Conservation (phyloP, 208 protist species). For the Trypanosoma scelopori region DNA sequence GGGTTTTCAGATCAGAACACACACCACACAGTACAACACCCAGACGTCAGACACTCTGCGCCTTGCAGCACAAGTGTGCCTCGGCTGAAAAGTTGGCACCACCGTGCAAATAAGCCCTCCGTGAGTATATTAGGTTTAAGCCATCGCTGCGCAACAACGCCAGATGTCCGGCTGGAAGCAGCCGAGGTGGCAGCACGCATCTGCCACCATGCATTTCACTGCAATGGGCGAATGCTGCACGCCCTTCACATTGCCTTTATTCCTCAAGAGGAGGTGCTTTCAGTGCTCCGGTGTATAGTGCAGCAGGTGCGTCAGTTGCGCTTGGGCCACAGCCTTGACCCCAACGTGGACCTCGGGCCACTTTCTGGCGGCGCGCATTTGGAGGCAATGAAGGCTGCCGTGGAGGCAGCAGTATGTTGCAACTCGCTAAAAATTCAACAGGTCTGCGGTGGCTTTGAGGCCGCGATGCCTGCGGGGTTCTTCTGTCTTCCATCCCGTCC, state of each 20-base stretch:
- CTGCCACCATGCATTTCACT: conserved; percentile 21
- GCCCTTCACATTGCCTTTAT: conserved; percentile 32
- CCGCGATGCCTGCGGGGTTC: conserved; percentile 27
- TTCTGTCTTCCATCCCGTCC: conserved; percentile 36
- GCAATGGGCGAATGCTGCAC: conserved; percentile 16
- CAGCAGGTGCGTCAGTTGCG: conserved; percentile 14
- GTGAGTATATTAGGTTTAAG: conserved; percentile 7
- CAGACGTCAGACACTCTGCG: neutral
- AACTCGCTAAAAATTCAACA: conserved; percentile 24
- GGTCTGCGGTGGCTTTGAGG: conserved; percentile 42
- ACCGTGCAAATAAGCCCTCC: conserved; percentile 12
- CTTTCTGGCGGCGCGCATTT: conserved; percentile 25
- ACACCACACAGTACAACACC: neutral
- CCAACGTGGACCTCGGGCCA: conserved; percentile 24
- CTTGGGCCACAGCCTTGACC: conserved; percentile 41
- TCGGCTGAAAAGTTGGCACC: conserved; percentile 3
- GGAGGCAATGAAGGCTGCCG: conserved; percentile 15
- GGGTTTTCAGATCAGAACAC: conserved; percentile 4
- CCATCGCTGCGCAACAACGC: neutral
- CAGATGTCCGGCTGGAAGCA: neutral
- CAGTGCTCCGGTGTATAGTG: conserved; percentile 29
- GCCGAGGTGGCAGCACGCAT: conserved; percentile 5
- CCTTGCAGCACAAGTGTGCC: neutral
- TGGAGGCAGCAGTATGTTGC: conserved; percentile 11
- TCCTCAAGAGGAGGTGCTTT: conserved; percentile 16